Evolutionary conservation across 1,284 basidiomycete genomes (phyloP), one percentile per base, ranked within the genome.

Genomic region (Ceratobasidium theobromae): DNA sequence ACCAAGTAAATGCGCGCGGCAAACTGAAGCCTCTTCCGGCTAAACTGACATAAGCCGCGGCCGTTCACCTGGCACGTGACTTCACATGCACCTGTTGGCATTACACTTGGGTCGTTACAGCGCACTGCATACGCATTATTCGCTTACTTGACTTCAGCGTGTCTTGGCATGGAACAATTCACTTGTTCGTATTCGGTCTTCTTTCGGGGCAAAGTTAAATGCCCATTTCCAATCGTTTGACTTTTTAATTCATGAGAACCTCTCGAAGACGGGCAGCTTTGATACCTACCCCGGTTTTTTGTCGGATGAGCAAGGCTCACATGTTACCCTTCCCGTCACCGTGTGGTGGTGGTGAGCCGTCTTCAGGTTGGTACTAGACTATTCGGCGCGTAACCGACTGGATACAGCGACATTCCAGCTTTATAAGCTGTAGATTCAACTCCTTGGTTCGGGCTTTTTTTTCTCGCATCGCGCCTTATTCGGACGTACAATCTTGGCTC

Each of bases 231-330:
- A 30, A 12, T 33, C 23, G 51, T 48, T 52, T 64, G 49, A 48
- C 58, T 51, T 52, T 43, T 6, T 23, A 40, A 28, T 52, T 48
- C 43, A 45, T 16, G 28, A 23, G n/a, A 52, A 28, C 32, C 23
- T 35, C 11, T 18, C 45, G 38, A 64, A 60, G 33, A 8, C 21
- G 9, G 25, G 30, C 12, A 6, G 35, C 23, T 6, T 38, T 35
- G 9, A 23, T 35, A 2, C 25, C 25, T 23, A 60, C 21, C 43
- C 46, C 58, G 58, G 58, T 38, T 28, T 43, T 51, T 64, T 48
- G 23, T 64, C 58, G 58, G 58, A 25, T 30, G 18, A 3, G 11
- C 38, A 46, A n/a, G 52, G 33, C 58, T 64, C 58, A 64, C 35
- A 35, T 64, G 58, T 35, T 25, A 18, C 58, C 43, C 35, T 35